Percentiles rank a stretch among this genome's conserved stretches.
These are phyloP conservation scores for Russula lepida DNA, from an alignment of 768 basidiomycete species.

Conservation along the genomic window DNA sequence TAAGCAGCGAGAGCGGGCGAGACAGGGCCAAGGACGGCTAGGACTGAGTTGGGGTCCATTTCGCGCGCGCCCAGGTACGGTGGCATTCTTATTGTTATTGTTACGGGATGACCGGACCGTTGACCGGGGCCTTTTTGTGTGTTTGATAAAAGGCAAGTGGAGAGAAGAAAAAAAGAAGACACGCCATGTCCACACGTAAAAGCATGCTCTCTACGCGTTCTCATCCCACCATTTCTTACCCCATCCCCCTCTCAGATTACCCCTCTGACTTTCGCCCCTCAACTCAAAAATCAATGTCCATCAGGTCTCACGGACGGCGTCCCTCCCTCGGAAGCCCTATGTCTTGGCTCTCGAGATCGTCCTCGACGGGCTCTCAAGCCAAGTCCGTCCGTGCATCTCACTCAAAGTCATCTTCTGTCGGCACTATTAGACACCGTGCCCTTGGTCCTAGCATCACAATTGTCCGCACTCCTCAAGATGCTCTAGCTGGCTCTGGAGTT, in stretches of 20 bases:
- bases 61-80: no score
- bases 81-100: not conserved
- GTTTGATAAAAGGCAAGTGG: not conserved
- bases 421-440: conserved; percentile 35
- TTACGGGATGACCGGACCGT: conserved; percentile 2
- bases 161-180: not conserved
- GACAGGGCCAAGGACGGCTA: conserved; percentile 40
- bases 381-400: conserved; percentile 36
- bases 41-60: conserved; percentile 32
- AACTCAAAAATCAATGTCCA: conserved; percentile 14
- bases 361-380: conserved; percentile 27
- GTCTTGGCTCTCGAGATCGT: conserved; percentile 36
- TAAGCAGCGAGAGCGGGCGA: conserved; percentile 57
- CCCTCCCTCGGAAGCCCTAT: conserved; percentile 36
- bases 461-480: conserved; percentile 75
- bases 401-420: conserved; percentile 31
- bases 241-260: conserved; percentile 10
- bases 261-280: conserved; percentile 1
- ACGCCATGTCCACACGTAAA: conserved; percentile 1
- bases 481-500: conserved; percentile 36
- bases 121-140: not conserved
- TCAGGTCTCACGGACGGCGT: conserved; percentile 26
- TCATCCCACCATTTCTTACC: conserved; percentile 11
- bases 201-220: conserved; percentile 15
- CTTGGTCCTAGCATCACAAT: conserved; percentile 69